Conservation (phyloP, 169 alveolate species). For the Eimeria necatrix region DNA sequence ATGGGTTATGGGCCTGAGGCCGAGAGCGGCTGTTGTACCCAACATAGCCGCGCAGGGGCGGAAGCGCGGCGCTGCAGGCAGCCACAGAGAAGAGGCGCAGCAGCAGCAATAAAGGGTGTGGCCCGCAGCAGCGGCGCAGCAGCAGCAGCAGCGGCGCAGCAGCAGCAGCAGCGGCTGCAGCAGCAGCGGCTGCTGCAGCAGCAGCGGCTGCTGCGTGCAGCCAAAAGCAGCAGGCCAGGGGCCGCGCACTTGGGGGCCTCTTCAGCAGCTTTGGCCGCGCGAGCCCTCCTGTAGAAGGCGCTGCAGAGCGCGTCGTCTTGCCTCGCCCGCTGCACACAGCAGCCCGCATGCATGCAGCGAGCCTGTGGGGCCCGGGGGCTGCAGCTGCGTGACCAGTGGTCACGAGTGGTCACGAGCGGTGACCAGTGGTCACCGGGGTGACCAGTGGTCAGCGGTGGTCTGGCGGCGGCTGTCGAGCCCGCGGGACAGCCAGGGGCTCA, state of each 20-base stretch:
- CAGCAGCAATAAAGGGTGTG: not conserved
- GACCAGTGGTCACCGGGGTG: no score
- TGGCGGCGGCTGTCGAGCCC: no score
- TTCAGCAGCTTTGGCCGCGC: slow-evolving; percentile 23
- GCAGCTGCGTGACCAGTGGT: no score
- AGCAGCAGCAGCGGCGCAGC: no score
- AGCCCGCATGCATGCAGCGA: not conserved
- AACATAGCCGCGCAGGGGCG: not conserved
- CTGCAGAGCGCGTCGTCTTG: slow-evolving; percentile 53
- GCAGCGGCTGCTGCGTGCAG: no score
- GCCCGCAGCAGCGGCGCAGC: not conserved
- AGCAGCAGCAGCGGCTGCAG: no score
- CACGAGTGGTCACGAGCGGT: no score
- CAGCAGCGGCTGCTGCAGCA: no score
- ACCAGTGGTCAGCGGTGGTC: no score
- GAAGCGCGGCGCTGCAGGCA: slow-evolving; percentile 26
- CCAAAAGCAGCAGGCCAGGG: no score
- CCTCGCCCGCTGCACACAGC: slow-evolving; percentile 32
- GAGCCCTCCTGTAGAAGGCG: slow-evolving; percentile 62
- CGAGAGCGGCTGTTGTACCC: not conserved
- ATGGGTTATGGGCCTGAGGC: no score
- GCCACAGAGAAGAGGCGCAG: slow-evolving; percentile 4
- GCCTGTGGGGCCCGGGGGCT: no score
- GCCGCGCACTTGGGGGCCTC: not conserved
- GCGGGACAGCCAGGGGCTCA: not conserved